Evolutionary conservation across 2,329 filamentous ascomycete species (phyloP).

Genomic region (Pyrenochaeta sp.): DNA sequence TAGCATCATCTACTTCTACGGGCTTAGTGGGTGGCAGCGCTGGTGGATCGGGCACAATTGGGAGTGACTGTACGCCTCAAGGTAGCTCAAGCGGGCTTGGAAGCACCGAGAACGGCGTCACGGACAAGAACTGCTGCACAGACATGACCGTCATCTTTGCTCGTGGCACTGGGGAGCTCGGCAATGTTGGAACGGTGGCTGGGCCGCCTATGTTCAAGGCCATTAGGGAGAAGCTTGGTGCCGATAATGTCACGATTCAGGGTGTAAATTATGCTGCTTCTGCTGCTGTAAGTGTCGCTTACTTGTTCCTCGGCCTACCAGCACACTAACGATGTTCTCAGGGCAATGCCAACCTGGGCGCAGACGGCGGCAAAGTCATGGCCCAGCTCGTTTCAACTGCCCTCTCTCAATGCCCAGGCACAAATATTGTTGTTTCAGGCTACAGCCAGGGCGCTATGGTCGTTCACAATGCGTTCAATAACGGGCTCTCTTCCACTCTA

Average conservation of each 20-base stretch:
- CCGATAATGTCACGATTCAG: slow-evolving; percentile 38
- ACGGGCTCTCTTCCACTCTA: slow-evolving; percentile 31
- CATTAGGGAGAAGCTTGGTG: slow-evolving; percentile 37
- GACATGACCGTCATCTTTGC: slow-evolving; percentile 56
- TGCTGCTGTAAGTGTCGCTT: slow-evolving; percentile 28
- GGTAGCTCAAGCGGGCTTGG: slow-evolving; percentile 24
- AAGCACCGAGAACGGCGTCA: slow-evolving; percentile 52
- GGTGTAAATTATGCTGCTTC: slow-evolving; percentile 45
- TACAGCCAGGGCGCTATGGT: slow-evolving; percentile 47
- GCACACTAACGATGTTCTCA: slow-evolving; percentile 13
- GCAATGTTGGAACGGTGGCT: slow-evolving; percentile 54
- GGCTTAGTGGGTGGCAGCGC: neutral
- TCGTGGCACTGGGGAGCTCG: slow-evolving; percentile 52
- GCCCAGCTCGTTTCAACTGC: slow-evolving; percentile 33
- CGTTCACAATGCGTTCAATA: slow-evolving; percentile 40
- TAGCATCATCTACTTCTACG: neutral
- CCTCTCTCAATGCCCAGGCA: slow-evolving; percentile 39
- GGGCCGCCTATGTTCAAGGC: slow-evolving; percentile 50
- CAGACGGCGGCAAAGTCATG: slow-evolving; percentile 37
- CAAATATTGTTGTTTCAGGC: slow-evolving; percentile 44
- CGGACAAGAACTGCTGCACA: slow-evolving; percentile 51
- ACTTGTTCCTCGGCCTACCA: too few relatives aligned
- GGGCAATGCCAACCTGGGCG: slow-evolving; percentile 38
- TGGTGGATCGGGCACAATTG: slow-evolving; percentile 20
- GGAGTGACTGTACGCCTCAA: slow-evolving; percentile 34